Conservation (phyloP, 2,329 filamentous ascomycete species). For the Colletotrichum sp. region DNA sequence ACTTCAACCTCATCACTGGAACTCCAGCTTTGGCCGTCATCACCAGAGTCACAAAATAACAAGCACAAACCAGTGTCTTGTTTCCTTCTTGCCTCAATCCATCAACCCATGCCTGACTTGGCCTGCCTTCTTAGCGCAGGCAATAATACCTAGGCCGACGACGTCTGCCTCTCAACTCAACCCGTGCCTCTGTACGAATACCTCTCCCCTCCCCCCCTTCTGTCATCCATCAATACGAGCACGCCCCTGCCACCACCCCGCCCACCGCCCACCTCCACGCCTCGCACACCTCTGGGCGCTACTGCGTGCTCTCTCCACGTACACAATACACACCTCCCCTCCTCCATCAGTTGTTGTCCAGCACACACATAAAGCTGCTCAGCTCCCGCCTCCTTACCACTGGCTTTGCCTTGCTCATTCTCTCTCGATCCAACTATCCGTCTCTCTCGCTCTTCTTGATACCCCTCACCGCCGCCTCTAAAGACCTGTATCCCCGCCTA, state of each 20-base stretch:
- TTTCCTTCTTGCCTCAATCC: not conserved
- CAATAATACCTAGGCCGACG: not conserved
- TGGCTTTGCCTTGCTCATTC: slow-evolving; percentile 5
- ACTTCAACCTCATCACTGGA: not conserved
- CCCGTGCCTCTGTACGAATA: not conserved
- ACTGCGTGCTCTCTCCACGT: slow-evolving; percentile 21
- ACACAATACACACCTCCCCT: slow-evolving; percentile 20
- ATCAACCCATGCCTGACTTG: not conserved
- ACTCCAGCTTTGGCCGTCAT: not conserved
- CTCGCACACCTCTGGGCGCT: not conserved
- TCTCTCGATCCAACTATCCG: slow-evolving; percentile 18
- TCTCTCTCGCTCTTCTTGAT: slow-evolving; percentile 21
- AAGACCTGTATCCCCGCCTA: not conserved
- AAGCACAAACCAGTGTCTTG: not conserved
- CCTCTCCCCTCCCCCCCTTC: not conserved
- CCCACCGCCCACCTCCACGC: slow-evolving; percentile 17
- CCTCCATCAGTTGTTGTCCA: not conserved
- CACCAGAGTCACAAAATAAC: not conserved
- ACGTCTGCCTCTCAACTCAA: slow-evolving; percentile 1
- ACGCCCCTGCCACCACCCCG: slow-evolving; percentile 20
- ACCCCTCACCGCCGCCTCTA: slow-evolving; percentile 11
- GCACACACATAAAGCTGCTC: slow-evolving; percentile 26
- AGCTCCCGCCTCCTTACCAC: slow-evolving; percentile 22
- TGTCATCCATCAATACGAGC: slow-evolving; percentile 18
- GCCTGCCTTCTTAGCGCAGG: not conserved